Base-by-base conservation (phyloP, 495 filamentous ascomycete species). In the Xeromyces bisporus region DNA sequence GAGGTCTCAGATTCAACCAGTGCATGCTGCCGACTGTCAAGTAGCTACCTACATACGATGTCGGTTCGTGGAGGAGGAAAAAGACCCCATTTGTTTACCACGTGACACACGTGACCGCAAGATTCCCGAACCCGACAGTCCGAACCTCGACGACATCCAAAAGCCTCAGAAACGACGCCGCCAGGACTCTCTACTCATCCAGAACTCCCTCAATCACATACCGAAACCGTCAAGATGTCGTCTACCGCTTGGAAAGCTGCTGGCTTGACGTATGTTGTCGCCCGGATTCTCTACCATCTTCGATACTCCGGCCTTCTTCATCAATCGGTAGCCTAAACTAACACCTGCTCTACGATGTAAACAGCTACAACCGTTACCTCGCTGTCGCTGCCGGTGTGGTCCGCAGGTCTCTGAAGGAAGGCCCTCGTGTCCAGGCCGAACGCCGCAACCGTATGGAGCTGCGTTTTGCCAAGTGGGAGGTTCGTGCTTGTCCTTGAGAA, bases 201-300 rank as follows among this genome's bases (percentile, higher is more conserved):
- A 29, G 47, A 46, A 29, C 40, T 35, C 29, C 26, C 42, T 34
- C 32, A 42, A 41, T 37, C 45, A 39, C 28, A 34, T 32, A 31
- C 34, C 28, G 40, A 43, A 32, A 27, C 43, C 50, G 56, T 73
- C 76, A 84, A 73, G 67, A 97, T 97, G 89, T n/a, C n/a, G n/a
- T 72, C 81, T 58, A 87, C 84, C 62, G 81, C 85, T 51, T 99
- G 91, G 91, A 96, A 94, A 79, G 72, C 85, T 49, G 77, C 89
- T 51, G 89, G 91, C 65, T 66, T 96, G 48, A 92, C 78, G 91
- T 96, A 77, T 58, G 79, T 46, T 28, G 3, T 25, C 30, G 18
- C 37, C 36, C n/a, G n/a, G n/a, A n/a, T n/a, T n/a, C n/a, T n/a
- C n/a, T n/a, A n/a, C n/a, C n/a, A n/a, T n/a, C n/a, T n/a, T n/a